Evolutionary conservation across 805 yeast species (phyloP).

Genomic region (Ogataea siamensis): DNA sequence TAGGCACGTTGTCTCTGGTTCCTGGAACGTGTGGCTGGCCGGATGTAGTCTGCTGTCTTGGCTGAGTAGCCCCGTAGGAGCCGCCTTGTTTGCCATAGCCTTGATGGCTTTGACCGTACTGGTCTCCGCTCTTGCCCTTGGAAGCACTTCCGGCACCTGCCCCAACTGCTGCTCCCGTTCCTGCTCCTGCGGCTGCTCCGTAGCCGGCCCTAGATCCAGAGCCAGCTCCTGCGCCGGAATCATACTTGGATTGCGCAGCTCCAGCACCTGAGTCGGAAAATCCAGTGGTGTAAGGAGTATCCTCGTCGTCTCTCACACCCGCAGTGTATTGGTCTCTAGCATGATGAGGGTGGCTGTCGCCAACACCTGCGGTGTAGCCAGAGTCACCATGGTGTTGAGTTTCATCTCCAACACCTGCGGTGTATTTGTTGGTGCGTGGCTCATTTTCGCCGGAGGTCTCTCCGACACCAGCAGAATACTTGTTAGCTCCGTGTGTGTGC

Average conservation of each 20-base stretch:
- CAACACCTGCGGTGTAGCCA: conserved; percentile 13
- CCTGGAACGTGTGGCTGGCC: conserved; percentile 1
- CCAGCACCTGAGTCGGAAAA: conserved; percentile 2
- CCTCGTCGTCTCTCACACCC: conserved; percentile 9
- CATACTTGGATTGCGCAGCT: not conserved
- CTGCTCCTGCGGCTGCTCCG: conserved; percentile 6
- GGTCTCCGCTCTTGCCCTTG: conserved; percentile 4
- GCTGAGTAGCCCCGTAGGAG: not conserved
- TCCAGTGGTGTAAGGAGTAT: conserved; percentile 8
- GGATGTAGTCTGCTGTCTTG: not conserved
- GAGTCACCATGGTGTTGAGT: not conserved
- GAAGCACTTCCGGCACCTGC: not conserved
- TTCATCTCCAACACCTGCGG: conserved; percentile 6
- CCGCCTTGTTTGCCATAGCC: conserved; percentile 1
- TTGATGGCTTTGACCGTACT: not conserved
- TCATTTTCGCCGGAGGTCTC: conserved; percentile 1
- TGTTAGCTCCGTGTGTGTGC: not conserved
- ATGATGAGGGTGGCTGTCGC: conserved; percentile 8
- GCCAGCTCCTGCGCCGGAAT: too few species aligned
- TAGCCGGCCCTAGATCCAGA: too few species aligned
- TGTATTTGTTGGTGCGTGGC: conserved; percentile 6
- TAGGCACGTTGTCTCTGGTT: not conserved
- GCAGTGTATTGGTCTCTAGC: conserved; percentile 4
- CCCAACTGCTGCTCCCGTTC: conserved; percentile 2
- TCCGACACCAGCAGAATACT: conserved; percentile 9